Evolutionary conservation across 2,329 filamentous ascomycete species (phyloP), one percentile per base, ranked within the genome.

Genomic region (Fusarium paranaense): DNA sequence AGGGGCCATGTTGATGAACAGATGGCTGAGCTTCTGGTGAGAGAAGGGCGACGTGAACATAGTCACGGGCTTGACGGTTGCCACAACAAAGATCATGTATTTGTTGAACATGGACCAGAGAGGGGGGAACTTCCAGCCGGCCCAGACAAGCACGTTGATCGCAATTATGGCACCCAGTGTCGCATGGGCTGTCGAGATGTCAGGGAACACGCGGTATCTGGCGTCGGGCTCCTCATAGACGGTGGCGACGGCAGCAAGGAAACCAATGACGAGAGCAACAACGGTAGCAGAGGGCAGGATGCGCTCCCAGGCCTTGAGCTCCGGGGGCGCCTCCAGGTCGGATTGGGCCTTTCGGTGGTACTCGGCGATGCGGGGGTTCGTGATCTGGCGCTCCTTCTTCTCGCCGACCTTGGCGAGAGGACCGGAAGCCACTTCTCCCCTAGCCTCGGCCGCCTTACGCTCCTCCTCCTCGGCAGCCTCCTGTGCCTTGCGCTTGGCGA

Each of bases 41-140:
- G 91, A 93, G 83, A 95, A 94, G 59, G 90, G 84, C 74, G 90
- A 90, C 37, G 90, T 89, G 32, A 96, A 78, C 70, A 94, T 81
- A 71, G 89, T 88, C 22, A 90, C 67, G 5, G 92, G 87, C 71
- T 87, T 87, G 10, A 93, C 92, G 61, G 90, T 90, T 8, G 90
- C 92, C 8, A 92, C 87, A 10, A 91, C 85, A 38, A 92, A 81
- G 45, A 93, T 84, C 82, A 94, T 91, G 83, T 92, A 92, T 71
- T 86, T 89, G 82, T 94, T 95, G 74, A 95, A 82, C 18, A 90
- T 61, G 14, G 84, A 82, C 91, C 92, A 96, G 33, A 91, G 76
- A 1, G 90, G 89, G 56, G 93, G 92, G 13, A 90, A 74, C 74
- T 87, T 88, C 91, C 93, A 95, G 32, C 86, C 82, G 27, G 87